Conservation (phyloP, 768 basidiomycete genomes). For the Suillus luteus region DNA sequence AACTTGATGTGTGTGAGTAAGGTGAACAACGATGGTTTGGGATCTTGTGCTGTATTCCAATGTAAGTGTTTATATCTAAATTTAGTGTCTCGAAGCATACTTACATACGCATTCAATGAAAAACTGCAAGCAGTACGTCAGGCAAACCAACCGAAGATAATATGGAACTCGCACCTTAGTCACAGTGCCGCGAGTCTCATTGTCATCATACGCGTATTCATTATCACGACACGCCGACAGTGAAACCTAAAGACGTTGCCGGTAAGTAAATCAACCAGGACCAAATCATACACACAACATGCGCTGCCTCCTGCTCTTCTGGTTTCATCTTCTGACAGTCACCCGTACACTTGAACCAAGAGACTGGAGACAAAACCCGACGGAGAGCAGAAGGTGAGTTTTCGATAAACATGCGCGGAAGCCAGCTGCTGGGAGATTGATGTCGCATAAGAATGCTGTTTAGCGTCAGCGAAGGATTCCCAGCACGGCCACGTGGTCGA, state of each 20-base stretch:
- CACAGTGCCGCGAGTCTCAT: slow-evolving; percentile 19
- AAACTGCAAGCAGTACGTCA: slow-evolving; percentile 23
- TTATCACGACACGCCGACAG: slow-evolving; percentile 33
- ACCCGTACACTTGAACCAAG: slow-evolving; percentile 24
- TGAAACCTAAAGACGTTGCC: slow-evolving; percentile 22
- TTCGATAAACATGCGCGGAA: slow-evolving; percentile 19
- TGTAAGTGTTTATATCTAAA: neutral
- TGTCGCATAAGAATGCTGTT: slow-evolving; percentile 4
- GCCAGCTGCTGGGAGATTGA: slow-evolving; percentile 9
- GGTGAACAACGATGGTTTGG: slow-evolving; percentile 25
- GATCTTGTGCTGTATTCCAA: slow-evolving; percentile 20
- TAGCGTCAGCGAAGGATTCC: slow-evolving; percentile 1
- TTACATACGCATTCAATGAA: slow-evolving; percentile 31
- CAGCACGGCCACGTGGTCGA: slow-evolving; percentile 1
- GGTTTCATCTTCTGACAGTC: slow-evolving; percentile 13
- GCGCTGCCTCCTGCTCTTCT: slow-evolving; percentile 16
- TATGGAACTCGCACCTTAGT: slow-evolving; percentile 20
- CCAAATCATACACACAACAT: slow-evolving; percentile 24
- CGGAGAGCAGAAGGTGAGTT: slow-evolving; percentile 16
- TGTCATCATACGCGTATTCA: slow-evolving; percentile 26
- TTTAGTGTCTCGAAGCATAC: neutral
- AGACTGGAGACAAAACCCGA: slow-evolving; percentile 25
- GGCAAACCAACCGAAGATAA: neutral
- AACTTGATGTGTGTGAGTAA: slow-evolving; percentile 28
- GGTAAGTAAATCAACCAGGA: slow-evolving; percentile 7